Conservation (phyloP, 2,329 filamentous ascomycete species). For the Phialophora expanda region DNA sequence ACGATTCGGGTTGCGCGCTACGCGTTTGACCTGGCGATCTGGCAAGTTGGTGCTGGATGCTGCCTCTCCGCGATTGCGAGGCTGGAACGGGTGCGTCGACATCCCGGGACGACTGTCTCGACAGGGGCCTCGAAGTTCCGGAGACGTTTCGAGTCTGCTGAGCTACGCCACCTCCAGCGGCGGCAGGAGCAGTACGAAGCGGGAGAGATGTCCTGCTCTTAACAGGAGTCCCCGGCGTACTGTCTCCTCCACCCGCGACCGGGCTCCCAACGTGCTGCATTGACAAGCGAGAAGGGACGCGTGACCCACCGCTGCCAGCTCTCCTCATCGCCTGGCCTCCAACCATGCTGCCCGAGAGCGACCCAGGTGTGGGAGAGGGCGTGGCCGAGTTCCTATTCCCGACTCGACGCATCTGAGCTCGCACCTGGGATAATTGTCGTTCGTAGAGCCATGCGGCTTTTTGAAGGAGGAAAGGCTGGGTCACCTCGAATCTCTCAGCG, state of each 20-base stretch:
- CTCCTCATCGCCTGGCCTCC: slow-evolving; percentile 46
- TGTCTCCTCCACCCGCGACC: slow-evolving; percentile 25
- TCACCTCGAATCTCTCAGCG: slow-evolving; percentile 79
- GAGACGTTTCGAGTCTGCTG: slow-evolving; percentile 26
- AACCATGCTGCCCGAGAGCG: slow-evolving; percentile 51
- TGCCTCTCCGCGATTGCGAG: slow-evolving; percentile 37
- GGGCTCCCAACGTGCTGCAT: slow-evolving; percentile 37
- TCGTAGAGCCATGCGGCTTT: slow-evolving; percentile 95
- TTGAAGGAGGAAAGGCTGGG: slow-evolving; percentile 85
- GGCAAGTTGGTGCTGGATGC: slow-evolving; percentile 37
- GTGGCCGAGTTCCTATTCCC: slow-evolving; percentile 49
- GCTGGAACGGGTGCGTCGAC: slow-evolving; percentile 19
- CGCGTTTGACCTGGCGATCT: slow-evolving; percentile 35
- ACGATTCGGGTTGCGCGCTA: slow-evolving; percentile 30
- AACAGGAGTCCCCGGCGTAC: slow-evolving; percentile 36
- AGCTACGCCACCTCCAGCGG: slow-evolving; percentile 6
- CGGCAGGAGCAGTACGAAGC: slow-evolving; percentile 26
- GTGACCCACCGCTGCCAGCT: slow-evolving; percentile 44
- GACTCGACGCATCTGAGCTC: slow-evolving; percentile 81
- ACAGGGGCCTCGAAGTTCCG: slow-evolving; percentile 33
- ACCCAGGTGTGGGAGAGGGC: slow-evolving; percentile 51
- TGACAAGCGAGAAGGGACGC: slow-evolving; percentile 48
- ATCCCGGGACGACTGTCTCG: slow-evolving; percentile 36
- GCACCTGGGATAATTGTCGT: slow-evolving; percentile 84
- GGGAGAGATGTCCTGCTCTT: slow-evolving; percentile 37